Conservation (phyloP, 2,329 filamentous ascomycete genomes). For the Fusarium udum region DNA sequence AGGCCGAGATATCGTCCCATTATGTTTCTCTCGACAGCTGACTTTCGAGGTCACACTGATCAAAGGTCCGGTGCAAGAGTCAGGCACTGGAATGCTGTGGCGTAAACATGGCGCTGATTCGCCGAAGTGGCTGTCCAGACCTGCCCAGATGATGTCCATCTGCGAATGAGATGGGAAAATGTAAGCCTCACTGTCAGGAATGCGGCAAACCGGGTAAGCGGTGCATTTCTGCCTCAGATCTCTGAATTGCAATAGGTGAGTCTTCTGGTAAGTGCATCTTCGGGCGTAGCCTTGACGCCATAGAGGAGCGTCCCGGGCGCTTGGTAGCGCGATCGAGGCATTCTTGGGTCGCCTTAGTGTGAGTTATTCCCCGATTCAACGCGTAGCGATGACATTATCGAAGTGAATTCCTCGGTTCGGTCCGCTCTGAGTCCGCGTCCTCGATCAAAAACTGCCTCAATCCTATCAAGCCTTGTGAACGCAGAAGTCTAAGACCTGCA, state of each 20-base stretch:
- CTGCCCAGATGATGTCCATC: background rate
- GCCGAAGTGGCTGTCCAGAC: background rate
- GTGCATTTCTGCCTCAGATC: background rate
- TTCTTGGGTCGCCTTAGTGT: background rate
- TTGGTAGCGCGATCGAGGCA: background rate
- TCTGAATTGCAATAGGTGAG: accelerated
- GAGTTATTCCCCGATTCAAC: background rate
- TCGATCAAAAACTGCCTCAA: too few relatives aligned
- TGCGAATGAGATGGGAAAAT: accelerated
- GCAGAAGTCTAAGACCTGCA: accelerated
- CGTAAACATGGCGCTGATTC: background rate
- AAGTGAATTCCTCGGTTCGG: background rate
- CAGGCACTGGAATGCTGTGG: background rate
- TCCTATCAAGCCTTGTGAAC: too few relatives aligned
- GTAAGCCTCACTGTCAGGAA: background rate
- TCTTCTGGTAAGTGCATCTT: accelerated
- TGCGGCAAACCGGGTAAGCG: background rate
- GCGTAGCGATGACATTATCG: accelerated
- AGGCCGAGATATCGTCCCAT: background rate
- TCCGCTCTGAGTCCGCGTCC: background rate
- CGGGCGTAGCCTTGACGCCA: background rate
- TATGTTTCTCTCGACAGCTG: background rate
- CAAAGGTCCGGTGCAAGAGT: background rate
- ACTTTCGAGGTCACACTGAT: background rate
- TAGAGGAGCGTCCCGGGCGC: accelerated